These are phyloP conservation scores for Penicillium salamii DNA, from an alignment of 495 filamentous ascomycete genomes.

Conservation along the genomic window DNA sequence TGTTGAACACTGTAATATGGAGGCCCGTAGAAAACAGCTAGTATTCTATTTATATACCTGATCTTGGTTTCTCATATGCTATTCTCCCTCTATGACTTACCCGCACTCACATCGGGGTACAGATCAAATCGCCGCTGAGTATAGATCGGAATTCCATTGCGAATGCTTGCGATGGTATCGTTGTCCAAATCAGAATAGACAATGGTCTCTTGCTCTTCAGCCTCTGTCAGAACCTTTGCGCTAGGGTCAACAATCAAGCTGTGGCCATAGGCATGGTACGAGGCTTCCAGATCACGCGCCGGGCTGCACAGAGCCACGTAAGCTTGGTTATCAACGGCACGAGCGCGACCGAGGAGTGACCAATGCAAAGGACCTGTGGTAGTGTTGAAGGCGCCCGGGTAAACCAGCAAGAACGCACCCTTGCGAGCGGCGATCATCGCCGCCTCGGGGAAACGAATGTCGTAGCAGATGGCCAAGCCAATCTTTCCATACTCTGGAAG, in stretches of 20 bases:
- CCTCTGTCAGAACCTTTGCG: conserved; percentile 70
- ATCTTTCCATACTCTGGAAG: conserved; percentile 83
- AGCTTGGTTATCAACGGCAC: conserved; percentile 91
- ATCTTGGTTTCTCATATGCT: background rate
- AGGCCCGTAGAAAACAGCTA: background rate
- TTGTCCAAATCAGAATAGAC: conserved; percentile 72
- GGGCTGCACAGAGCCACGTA: conserved; percentile 94
- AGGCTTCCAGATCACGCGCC: conserved; percentile 71
- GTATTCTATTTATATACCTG: background rate
- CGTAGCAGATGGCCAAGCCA: conserved; percentile 92
- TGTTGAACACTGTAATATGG: background rate
- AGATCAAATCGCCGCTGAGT: conserved; percentile 91
- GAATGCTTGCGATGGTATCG: conserved; percentile 68
- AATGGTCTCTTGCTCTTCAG: conserved; percentile 71
- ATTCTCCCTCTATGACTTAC: conserved; percentile 12
- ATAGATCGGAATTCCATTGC: conserved; percentile 81
- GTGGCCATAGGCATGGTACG: conserved; percentile 90
- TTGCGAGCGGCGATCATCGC: conserved; percentile 85
- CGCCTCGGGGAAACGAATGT: conserved; percentile 92
- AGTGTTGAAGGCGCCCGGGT: conserved; percentile 93
- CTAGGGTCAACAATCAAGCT: conserved; percentile 87
- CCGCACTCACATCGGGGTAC: conserved; percentile 79
- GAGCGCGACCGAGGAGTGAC: conserved; percentile 74
- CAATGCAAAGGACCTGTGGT: conserved; percentile 93
- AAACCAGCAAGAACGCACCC: conserved; percentile 78